Evolutionary conservation across 768 basidiomycete genomes (phyloP), one percentile per base, ranked within the genome.

Genomic region (Mycena latifolia): DNA sequence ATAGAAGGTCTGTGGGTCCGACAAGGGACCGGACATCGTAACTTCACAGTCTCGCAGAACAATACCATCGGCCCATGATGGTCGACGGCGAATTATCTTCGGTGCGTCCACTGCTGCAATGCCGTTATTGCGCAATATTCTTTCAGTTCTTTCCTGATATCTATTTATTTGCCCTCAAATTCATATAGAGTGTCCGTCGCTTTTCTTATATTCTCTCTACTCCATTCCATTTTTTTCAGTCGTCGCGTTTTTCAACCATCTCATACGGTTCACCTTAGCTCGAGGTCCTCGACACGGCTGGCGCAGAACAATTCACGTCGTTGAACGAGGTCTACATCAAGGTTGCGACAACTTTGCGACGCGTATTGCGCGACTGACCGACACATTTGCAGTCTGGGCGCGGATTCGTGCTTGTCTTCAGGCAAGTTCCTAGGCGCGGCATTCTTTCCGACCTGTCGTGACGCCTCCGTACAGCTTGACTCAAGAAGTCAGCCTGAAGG

Each of bases 351-450:
- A n/a, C 46, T 54, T 29, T 52, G 3, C 35, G 24, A 51, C 47
- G 46, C 65, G 35, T 51, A 33, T 47, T 24, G 14, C 25, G 14
- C 17, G 46, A 39, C 45, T 65, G 18, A 55, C 55, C 17, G 35
- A 28, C 50, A 25, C 28, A 37, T 3, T 53, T 46, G 41, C 20
- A 92, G 89, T 85, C 88, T 39, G 90, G 90, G 27, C 82, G 83
- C n/a, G 93, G 92, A 15, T 94, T 93, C 74, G 81, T 94, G n/a
- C 81, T 94, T 39, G 93, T 94, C 46, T 94, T 94, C 77, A 93
- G 92, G 92, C 87, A 71, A 55, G 74, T 56, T 28, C 7, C 52
- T 17, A 18, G 29, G 22, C 35, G 25, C 53, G 46, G 27, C n/a
- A n/a, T 39, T 54, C 55, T 17, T 47, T 66, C 29, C 45, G 37